Conservation (phyloP, 495 filamentous ascomycete genomes). For the Thozetella sp. region DNA sequence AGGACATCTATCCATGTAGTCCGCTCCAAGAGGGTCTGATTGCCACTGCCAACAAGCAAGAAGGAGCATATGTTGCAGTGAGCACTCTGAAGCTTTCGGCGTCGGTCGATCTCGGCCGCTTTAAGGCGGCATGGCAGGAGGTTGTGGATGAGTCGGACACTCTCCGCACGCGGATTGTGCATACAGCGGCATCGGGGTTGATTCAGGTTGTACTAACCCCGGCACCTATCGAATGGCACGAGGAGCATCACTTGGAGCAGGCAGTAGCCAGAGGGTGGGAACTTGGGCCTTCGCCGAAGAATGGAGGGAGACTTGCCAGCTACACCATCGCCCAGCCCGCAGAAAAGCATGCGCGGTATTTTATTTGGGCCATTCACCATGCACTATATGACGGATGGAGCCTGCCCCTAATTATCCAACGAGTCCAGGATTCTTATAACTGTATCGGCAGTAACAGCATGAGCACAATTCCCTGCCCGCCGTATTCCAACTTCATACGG, state of each 20-base stretch:
- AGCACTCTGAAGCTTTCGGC: constrained; percentile 42
- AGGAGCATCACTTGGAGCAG: constrained; percentile 13
- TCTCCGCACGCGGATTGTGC: constrained; percentile 67
- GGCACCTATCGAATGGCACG: constrained; percentile 13
- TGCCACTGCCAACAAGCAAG: constrained; percentile 38
- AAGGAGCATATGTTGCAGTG: constrained; percentile 38
- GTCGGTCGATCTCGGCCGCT: constrained; percentile 36
- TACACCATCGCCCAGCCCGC: constrained; percentile 20
- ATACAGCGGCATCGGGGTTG: constrained; percentile 9
- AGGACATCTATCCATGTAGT: constrained; percentile 63
- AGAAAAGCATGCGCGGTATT: constrained; percentile 16
- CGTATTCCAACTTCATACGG: constrained; percentile 31
- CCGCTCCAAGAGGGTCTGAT: constrained; percentile 55
- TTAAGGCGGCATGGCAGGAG: constrained; percentile 50
- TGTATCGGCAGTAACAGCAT: constrained; percentile 9
- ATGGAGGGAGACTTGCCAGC: constrained; percentile 17
- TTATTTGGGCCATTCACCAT: constrained; percentile 65
- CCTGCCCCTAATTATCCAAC: constrained; percentile 44
- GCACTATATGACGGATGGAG: constrained; percentile 69
- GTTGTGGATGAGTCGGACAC: constrained; percentile 61
- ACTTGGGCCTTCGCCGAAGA: constrained; percentile 12
- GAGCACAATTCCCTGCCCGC: constrained; percentile 5
- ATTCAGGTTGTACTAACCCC: constrained; percentile 20
- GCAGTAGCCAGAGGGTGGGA: constrained; percentile 12
- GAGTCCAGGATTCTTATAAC: constrained; percentile 35